Evolutionary conservation across 352 stramenopile species (phyloP), one percentile per base, ranked within the genome.

Genomic region (Thraustochytrium aureum): DNA sequence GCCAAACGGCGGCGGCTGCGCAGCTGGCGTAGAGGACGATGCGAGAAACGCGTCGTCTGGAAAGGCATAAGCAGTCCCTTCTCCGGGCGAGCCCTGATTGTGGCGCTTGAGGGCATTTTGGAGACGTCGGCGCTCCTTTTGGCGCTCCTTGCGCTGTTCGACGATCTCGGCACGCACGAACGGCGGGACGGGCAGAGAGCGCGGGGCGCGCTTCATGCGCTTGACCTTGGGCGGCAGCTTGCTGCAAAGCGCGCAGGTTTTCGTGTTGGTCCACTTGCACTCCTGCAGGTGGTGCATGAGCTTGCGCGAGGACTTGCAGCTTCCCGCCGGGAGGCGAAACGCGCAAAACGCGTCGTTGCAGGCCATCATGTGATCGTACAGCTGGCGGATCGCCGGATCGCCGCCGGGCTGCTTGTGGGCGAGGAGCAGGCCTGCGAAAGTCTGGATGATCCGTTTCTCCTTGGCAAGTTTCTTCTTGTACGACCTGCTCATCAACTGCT

Each of bases 281-380:
- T 67, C 33, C 41, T 79, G 50, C 26, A 79, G 26, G 26, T 79
- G 69, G 1, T 67, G 41, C 50, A 79, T 72, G 37, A 79, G 69
- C 30, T 67, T 32, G 26, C 59, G 50, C 37, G 69, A 79, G 56
- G 69, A 79, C 2, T 47, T 26, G 38, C 69, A 79, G 37, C 69
- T 79, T 12, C 69, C 69, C 17, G 17, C 33, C 7, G 41, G 38
- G 37, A 67, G 30, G 10, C 52, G 37, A 54, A 79, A 79, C 10
- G 56, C 14, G 69, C 69, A 79, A 10, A 33, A 10, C 17, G 41
- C 69, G 6, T 73, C 39, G 10, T 65, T 4, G 43, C 69, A 79
- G 22, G 7, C 20, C 69, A 79, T 79, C 37, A 73, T 50, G 35
- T 79, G 69, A 2, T 79, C 38, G 37, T 79, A 79, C 7, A 79